Conservation (phyloP, 225 moss, liverwort and hornwort species). For the Polytrichum formosum region DNA sequence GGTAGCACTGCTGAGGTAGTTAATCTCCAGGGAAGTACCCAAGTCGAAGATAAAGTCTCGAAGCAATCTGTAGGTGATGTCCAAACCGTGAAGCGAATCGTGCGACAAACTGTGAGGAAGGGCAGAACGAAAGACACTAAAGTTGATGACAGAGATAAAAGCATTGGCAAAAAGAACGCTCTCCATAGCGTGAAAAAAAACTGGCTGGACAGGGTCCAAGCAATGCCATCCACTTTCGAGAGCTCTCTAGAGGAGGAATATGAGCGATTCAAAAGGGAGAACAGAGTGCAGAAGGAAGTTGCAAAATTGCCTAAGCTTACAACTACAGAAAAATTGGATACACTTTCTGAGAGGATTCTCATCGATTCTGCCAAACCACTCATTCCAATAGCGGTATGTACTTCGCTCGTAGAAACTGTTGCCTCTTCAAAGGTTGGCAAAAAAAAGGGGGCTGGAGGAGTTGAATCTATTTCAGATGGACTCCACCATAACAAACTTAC, state of each 20-base stretch:
- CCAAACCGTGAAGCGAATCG: not conserved
- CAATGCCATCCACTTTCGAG: conserved; percentile 1
- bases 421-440: not conserved
- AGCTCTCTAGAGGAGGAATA: conserved; percentile 19
- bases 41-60: conserved; percentile 1
- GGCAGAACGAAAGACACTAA: conserved; percentile 10
- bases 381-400: not conserved
- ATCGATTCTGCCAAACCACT: not conserved
- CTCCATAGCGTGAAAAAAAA: not conserved
- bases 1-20: not conserved
- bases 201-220: not conserved
- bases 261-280: conserved; percentile 11
- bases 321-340: not conserved
- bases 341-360: not conserved
- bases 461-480: conserved; percentile 6
- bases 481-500: not conserved
- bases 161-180: not conserved
- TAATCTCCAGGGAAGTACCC: conserved; percentile 2
- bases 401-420: not conserved
- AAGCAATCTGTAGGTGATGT: not conserved
- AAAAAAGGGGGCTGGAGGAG: not conserved
- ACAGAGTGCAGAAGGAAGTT: not conserved
- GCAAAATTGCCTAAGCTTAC: not conserved
- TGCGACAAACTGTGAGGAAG: conserved; percentile 15
- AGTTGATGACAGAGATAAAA: not conserved